Conservation (phyloP, 495 filamentous ascomycete species). For the Xylona heveae region DNA sequence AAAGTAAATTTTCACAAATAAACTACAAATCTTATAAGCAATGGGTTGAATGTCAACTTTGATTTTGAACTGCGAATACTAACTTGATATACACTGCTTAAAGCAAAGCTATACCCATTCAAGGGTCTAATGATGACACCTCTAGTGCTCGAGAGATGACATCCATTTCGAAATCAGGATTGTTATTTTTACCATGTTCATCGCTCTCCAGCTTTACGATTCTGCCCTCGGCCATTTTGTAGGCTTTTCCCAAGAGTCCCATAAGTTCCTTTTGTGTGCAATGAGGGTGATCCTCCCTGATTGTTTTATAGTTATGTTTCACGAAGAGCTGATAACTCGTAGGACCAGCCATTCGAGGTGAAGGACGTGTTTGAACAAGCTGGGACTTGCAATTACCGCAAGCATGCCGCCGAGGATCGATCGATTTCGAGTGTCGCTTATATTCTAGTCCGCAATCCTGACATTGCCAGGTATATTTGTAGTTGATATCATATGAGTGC, state of each 20-base stretch:
- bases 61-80: too few species aligned
- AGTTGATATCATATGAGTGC: slow-evolving; percentile 71
- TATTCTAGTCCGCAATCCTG: slow-evolving; percentile 40
- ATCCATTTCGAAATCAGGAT: neutral
- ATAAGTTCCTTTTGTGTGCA: slow-evolving; percentile 42
- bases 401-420: slow-evolving; percentile 38
- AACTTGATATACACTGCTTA: too few species aligned
- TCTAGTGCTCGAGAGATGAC: neutral
- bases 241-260: slow-evolving; percentile 30
- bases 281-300: slow-evolving; percentile 29
- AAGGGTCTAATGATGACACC: too few species aligned
- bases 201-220: neutral
- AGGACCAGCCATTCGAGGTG: slow-evolving; percentile 28
- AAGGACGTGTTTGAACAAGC: slow-evolving; percentile 61
- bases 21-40: too few species aligned
- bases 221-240: slow-evolving; percentile 19
- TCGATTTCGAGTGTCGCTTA: slow-evolving; percentile 64
- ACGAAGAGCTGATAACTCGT: slow-evolving; percentile 46
- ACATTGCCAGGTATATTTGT: slow-evolving; percentile 79
- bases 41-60: too few species aligned
- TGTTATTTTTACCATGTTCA: neutral
- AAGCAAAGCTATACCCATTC: too few species aligned
- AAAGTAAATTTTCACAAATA: too few species aligned
- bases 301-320: slow-evolving; percentile 34
- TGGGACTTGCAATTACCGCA: slow-evolving; percentile 50